Conservation (phyloP, 352 stramenopile genomes). For the Pythium oligandrum region DNA sequence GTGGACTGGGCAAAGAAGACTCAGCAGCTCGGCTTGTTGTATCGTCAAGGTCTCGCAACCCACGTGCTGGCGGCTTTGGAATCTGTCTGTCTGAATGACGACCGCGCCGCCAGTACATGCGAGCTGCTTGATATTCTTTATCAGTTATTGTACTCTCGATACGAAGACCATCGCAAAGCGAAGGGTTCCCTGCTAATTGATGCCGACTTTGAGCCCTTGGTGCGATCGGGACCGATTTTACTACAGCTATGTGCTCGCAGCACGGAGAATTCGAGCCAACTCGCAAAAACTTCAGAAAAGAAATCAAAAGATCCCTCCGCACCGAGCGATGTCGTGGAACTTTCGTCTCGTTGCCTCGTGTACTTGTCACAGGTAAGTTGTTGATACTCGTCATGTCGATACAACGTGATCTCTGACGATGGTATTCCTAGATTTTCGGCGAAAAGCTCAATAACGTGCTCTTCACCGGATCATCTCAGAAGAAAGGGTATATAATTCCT, state of each 20-base stretch:
- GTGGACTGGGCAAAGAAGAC: conserved; percentile 8
- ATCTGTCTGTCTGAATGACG: background rate
- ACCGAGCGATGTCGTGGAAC: conserved; percentile 23
- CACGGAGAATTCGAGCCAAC: background rate
- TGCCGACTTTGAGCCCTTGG: conserved; percentile 9
- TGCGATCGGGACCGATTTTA: conserved; percentile 5
- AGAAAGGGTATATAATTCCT: no score
- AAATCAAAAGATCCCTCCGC: conserved; percentile 2
- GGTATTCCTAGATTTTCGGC: conserved; percentile 44
- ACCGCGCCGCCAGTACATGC: no score
- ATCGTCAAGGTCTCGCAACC: background rate
- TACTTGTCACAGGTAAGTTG: conserved; percentile 52
- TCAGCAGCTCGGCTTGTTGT: conserved; percentile 3
- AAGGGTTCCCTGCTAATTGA: background rate
- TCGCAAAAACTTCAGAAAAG: no score
- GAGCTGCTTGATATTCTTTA: conserved; percentile 16
- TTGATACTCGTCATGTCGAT: no score
- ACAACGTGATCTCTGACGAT: no score
- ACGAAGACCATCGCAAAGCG: conserved; percentile 14
- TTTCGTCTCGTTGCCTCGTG: conserved; percentile 52
- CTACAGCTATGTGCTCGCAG: conserved; percentile 8
- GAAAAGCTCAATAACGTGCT: conserved; percentile 49
- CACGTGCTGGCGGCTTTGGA: conserved; percentile 6
- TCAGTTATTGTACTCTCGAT: conserved; percentile 10
- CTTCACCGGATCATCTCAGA: conserved; percentile 14